Evolutionary conservation across 176 grass and related monocot genomes (phyloP), one percentile per base, ranked within the genome.

Genomic region (Triticum timopheevii): DNA sequence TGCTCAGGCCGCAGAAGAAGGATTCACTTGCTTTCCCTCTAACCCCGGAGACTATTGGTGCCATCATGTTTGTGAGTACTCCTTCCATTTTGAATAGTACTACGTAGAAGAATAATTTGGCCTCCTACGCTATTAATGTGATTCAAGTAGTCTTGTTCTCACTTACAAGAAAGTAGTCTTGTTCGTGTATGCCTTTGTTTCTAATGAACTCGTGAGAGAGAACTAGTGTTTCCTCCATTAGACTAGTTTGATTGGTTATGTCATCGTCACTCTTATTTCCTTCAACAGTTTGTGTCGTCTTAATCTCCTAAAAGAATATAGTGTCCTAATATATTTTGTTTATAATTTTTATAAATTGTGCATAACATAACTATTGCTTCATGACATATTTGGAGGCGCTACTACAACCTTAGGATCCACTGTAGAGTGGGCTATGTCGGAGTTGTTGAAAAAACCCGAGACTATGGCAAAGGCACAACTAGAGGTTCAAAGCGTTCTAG

Each of bases 401-500:
- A 66, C 64, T 7, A 66, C 64, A 15, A 66, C 64, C 64, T 31
- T 66, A 66, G 64, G 64, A 28, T 3, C 64, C 64, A 66, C 64
- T 2, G 64, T 67, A 6, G 62, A 77, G 31, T 85, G 83, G 83
- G 62, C 31, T 20, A 85, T 85, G 61, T 67, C 73, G 0, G 83
- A 85, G 83, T 73, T 85, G 3, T 68, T 78, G 3, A 85, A 54
- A 25, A 77, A 39, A 4, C 73, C 83, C 0, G 22, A 39, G 3
- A 23, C 13, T 3, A 68, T 85, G 83, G 22, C 10, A 22, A 85
- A 39, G 22, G 62, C 44, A 20, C 72, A 85, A 17, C 4, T 50
- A 10, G 61, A 85, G 13, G 42, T 85, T 50, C 72, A 28, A 4
- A 50, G 10, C 5, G 61, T 36, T 4, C 40, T 77, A 8, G 22